These are phyloP conservation scores for Domatiomyces globalis DNA, from an alignment of 2,329 filamentous ascomycete genomes.

Conservation along the genomic window DNA sequence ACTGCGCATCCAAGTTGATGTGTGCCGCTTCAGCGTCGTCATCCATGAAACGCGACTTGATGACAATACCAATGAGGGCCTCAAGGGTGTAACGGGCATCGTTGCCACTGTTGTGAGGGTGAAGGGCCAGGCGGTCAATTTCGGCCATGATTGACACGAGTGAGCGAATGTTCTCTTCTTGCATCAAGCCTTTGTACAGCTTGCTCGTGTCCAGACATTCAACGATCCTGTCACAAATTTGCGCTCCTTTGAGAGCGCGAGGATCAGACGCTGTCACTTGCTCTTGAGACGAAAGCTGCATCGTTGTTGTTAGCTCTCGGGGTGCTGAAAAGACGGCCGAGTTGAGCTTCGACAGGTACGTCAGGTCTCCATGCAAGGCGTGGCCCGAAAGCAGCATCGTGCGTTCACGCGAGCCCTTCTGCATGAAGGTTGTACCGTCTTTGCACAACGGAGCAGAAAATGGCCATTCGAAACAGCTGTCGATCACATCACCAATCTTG, in stretches of 20 bases:
- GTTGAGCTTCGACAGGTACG: conserved; percentile 51
- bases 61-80: conserved; percentile 51
- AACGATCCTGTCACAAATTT: conserved; percentile 37
- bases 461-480: conserved; percentile 43
- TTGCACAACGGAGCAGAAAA: conserved; percentile 31
- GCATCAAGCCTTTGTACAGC: conserved; percentile 42
- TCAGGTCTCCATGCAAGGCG: conserved; percentile 52
- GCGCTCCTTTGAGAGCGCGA: conserved; percentile 2
- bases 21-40: conserved; percentile 6
- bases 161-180: conserved; percentile 38
- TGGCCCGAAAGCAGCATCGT: conserved; percentile 71
- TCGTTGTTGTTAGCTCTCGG: neutral
- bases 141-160: conserved; percentile 49
- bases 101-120: conserved; percentile 78
- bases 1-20: neutral
- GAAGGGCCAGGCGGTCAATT: conserved; percentile 47
- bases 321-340: conserved; percentile 39
- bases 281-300: conserved; percentile 2
- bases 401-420: conserved; percentile 26
- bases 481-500: conserved; percentile 34
- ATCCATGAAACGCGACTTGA: conserved; percentile 22
- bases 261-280: neutral
- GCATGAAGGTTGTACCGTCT: conserved; percentile 4
- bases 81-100: conserved; percentile 70
- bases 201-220: conserved; percentile 59